phyloP scores from a whole-genome alignment of 768 basidiomycete genomes.

The Trametes cinnabarina region DNA sequence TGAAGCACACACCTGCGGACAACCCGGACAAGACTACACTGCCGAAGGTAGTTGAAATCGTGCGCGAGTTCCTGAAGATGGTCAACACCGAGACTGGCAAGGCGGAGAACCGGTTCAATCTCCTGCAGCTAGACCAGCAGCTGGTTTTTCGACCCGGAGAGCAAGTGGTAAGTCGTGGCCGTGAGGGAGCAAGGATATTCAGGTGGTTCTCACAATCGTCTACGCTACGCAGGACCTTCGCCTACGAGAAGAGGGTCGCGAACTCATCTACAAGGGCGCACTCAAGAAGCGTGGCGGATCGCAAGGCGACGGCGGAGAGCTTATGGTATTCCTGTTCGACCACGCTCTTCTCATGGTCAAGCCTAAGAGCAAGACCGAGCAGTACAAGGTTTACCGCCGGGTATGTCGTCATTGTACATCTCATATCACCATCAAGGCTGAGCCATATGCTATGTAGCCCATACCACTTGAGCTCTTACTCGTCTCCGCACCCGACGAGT shows the following conservation, averaged over 20 bases:
- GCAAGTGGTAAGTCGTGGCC: conserved; percentile 62
- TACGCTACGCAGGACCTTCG: conserved; percentile 68
- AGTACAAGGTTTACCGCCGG: conserved; percentile 88
- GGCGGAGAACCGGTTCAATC: conserved; percentile 94
- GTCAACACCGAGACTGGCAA: conserved; percentile 95
- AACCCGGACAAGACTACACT: conserved; percentile 79
- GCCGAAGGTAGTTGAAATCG: conserved; percentile 69
- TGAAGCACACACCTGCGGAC: conserved; percentile 90
- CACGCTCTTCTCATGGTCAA: conserved; percentile 95
- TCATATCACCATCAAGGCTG: background rate
- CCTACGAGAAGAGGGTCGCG: conserved; percentile 81
- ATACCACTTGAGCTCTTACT: conserved; percentile 93
- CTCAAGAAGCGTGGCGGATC: conserved; percentile 80
- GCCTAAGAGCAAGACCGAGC: conserved; percentile 88
- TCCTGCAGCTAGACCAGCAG: conserved; percentile 91
- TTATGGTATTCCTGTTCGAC: conserved; percentile 94
- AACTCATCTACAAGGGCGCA: conserved; percentile 87
- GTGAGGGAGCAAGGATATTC: background rate
- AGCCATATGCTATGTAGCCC: conserved; percentile 51
- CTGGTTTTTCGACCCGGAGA: conserved; percentile 88
- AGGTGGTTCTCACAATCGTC: background rate
- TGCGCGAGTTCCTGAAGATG: conserved; percentile 79
- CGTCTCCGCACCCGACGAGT: conserved; percentile 76
- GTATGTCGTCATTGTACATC: conserved; percentile 45
- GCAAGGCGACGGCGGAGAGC: conserved; percentile 78